A percentile compares a stretch with the other conserved stretches of the same genome.
These are phyloP conservation scores for Xerocomellus dryophilus DNA, from an alignment of 768 basidiomycete species.

Conservation along the genomic window DNA sequence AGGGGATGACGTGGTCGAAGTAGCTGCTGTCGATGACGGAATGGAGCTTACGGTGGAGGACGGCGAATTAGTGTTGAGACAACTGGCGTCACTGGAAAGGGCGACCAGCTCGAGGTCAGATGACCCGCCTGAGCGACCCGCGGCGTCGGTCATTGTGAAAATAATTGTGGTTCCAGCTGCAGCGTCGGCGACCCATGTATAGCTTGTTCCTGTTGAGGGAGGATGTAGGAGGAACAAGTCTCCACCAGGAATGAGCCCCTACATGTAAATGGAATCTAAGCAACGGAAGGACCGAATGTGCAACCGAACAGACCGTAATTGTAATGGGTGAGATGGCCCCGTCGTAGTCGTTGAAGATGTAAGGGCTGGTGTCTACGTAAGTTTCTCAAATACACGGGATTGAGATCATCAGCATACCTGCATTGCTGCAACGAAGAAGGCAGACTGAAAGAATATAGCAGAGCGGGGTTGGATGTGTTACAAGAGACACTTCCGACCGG, in stretches of 20 bases:
- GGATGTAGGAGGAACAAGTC: slow-evolving; percentile 44
- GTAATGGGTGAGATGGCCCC: slow-evolving; percentile 52
- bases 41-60: slow-evolving; percentile 42
- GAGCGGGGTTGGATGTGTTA: slow-evolving; percentile 43
- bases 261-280: not conserved
- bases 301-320: slow-evolving; percentile 42
- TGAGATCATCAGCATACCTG: slow-evolving; percentile 38
- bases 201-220: slow-evolving; percentile 36
- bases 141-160: slow-evolving; percentile 53
- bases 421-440: slow-evolving; percentile 58
- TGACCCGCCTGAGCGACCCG: slow-evolving; percentile 53
- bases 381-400: not conserved
- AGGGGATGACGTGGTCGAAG: slow-evolving; percentile 20
- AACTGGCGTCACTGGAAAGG: slow-evolving; percentile 45
- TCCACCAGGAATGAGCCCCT: slow-evolving; percentile 68
- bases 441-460: slow-evolving; percentile 49
- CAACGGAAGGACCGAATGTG: not conserved
- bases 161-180: slow-evolving; percentile 56
- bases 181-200: slow-evolving; percentile 56
- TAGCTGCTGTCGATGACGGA: slow-evolving; percentile 22
- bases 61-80: slow-evolving; percentile 52
- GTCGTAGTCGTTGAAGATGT: slow-evolving; percentile 43
- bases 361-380: slow-evolving; percentile 38
- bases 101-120: slow-evolving; percentile 52
- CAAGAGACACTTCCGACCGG: slow-evolving; percentile 45